phyloP scores from a whole-genome alignment of 2,329 filamentous ascomycete genomes.

The Phialophora tarda region DNA sequence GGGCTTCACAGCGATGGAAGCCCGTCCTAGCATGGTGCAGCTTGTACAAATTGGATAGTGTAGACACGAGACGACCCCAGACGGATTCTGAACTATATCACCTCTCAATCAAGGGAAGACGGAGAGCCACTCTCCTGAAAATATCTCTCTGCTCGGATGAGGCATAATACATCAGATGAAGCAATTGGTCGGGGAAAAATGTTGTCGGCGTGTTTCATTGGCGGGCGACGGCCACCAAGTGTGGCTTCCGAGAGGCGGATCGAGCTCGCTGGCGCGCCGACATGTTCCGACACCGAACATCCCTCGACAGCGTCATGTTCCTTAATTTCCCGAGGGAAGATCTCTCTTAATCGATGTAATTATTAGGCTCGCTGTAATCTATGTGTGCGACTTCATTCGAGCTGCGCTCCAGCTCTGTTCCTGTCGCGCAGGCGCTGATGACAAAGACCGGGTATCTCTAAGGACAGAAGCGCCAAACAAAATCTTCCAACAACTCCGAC shows the following conservation, averaged over 20 bases:
- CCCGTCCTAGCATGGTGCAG: slow-evolving; percentile 31
- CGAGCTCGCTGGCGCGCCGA: background rate
- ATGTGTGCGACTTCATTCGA: slow-evolving; percentile 12
- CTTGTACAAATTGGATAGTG: slow-evolving; percentile 5
- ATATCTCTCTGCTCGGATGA: background rate
- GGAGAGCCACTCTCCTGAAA: background rate
- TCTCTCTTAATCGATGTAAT: background rate
- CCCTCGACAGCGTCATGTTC: background rate
- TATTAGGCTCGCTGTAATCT: slow-evolving; percentile 4
- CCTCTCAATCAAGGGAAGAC: background rate
- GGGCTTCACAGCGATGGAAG: slow-evolving; percentile 21
- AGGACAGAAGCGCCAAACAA: slow-evolving; percentile 21
- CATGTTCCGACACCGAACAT: background rate
- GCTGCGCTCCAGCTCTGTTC: slow-evolving; percentile 10
- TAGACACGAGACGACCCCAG: background rate
- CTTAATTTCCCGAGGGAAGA: background rate
- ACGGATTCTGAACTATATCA: background rate
- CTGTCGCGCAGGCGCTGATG: slow-evolving; percentile 10
- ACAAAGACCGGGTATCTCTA: slow-evolving; percentile 35
- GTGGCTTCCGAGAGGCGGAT: slow-evolving; percentile 7
- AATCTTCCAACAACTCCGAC: slow-evolving; percentile 6
- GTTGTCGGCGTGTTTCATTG: slow-evolving; percentile 10
- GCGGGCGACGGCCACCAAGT: background rate
- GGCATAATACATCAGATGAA: slow-evolving; percentile 3
- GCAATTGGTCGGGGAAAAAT: slow-evolving; percentile 20